Evolutionary conservation across 768 basidiomycete genomes (phyloP).

Genomic region (Exidia glandulosa): DNA sequence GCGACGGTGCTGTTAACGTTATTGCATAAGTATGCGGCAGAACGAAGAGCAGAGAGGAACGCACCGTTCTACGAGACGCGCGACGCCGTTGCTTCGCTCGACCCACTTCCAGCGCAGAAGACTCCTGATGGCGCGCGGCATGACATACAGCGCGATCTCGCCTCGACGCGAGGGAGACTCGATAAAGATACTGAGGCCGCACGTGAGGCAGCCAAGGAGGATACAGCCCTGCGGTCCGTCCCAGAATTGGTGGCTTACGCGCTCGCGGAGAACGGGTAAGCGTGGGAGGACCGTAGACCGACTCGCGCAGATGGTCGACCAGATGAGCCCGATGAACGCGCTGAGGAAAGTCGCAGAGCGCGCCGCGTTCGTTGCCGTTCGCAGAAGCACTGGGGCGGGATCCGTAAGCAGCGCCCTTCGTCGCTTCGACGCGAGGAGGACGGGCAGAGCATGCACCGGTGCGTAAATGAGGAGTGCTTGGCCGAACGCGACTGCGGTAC

Average conservation of each 20-base stretch:
- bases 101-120: slow-evolving; percentile 48
- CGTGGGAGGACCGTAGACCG: slow-evolving; percentile 56
- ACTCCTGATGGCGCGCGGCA: slow-evolving; percentile 58
- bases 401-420: neutral
- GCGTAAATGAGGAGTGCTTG: slow-evolving; percentile 58
- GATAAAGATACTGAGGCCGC: slow-evolving; percentile 69
- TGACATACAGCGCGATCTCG: slow-evolving; percentile 71
- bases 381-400: slow-evolving; percentile 28
- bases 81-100: slow-evolving; percentile 29
- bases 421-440: slow-evolving; percentile 27
- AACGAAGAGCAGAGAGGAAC: slow-evolving; percentile 10
- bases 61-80: slow-evolving; percentile 44
- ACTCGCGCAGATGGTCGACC: slow-evolving; percentile 57
- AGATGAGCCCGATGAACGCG: slow-evolving; percentile 58
- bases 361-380: slow-evolving; percentile 27
- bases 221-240: slow-evolving; percentile 66
- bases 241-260: slow-evolving; percentile 66
- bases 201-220: slow-evolving; percentile 53
- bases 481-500: slow-evolving; percentile 46
- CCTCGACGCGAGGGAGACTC: slow-evolving; percentile 61
- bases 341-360: slow-evolving; percentile 67
- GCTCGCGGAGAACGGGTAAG: slow-evolving; percentile 33
- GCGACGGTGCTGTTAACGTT: neutral
- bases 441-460: slow-evolving; percentile 65
- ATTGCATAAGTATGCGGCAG: neutral